Evolutionary conservation across 2,329 filamentous ascomycete genomes (phyloP), one percentile per base, ranked within the genome.

Genomic region (Cladophialophora yegresii): DNA sequence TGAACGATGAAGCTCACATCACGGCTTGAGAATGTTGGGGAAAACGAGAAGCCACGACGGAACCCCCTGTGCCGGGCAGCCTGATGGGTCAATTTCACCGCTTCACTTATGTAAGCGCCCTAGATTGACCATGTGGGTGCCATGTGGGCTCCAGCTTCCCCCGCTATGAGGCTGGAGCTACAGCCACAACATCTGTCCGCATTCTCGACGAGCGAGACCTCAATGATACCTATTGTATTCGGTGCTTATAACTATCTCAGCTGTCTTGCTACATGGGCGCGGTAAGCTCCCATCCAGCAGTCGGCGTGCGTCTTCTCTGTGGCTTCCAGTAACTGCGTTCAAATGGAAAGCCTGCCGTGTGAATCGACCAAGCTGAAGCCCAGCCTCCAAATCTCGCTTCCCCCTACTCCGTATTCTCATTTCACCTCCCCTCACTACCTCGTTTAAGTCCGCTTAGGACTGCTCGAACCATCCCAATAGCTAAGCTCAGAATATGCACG

Each of bases 1-100:
- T 32, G 36, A 28, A 49, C 12, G 49, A n/a, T 26, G 23, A 40
- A 23, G 23, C 45, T 64, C 53, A 65, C 63, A 65, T 65, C 58
- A 20, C 58, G 45, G 33, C 36, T 32, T 56, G 54, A 43, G 49
- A 36, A 30, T 30, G 28, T 23, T 61, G 57, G 61, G 58, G 30
- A 62, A 61, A n/a, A 23, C 26, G 54, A 50, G 55, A 54, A 40
- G 59, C 54, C 50, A 7, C 40, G 33, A 22, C 60, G 64, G 64
- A 62, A 63, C 23, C 61, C 61, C 54, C 58, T 61, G 45, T 50
- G 30, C 64, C 64, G 64, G 58, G 13, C 56, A 56, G 60, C 60
- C 60, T 66, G 62, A 61, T 51, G 33, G 56, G 32, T 33, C 28
- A 33, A 22, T 26, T 28, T 20, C n/a, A 16, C 40, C 26, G 47